Percentiles rank a stretch among this genome's conserved stretches.
Evolutionary conservation across 257 asterid species (phyloP).

Genomic region (Forsythia viridissima): DNA sequence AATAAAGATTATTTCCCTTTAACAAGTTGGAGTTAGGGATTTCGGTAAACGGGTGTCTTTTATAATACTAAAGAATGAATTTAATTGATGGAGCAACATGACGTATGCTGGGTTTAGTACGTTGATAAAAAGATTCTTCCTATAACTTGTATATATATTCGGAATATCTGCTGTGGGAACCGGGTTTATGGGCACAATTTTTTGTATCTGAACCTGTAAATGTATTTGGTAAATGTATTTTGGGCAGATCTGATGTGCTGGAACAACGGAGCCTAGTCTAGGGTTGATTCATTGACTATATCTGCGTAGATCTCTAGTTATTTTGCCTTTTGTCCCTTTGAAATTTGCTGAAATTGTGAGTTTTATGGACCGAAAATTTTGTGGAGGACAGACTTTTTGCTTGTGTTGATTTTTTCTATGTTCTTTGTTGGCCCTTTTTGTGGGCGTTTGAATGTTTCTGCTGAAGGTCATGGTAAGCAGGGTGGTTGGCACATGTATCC

Average conservation of each 20-base stretch:
- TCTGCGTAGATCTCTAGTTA: slow-evolving; percentile 35
- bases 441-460: slow-evolving; percentile 39
- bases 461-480: slow-evolving; percentile 99
- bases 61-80: background rate
- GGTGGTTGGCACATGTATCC: slow-evolving; percentile 79
- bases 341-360: background rate
- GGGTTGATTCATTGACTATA: slow-evolving; percentile 10
- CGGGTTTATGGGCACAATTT: slow-evolving; percentile 13
- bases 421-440: slow-evolving; percentile 14
- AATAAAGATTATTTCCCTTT: background rate
- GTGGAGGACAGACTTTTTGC: slow-evolving; percentile 19
- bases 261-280: background rate
- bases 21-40: background rate
- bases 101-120: background rate
- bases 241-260: slow-evolving; percentile 52
- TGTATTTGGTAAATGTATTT: slow-evolving; percentile 13
- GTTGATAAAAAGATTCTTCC: slow-evolving; percentile 17
- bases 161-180: slow-evolving; percentile 11
- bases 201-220: background rate
- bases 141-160: slow-evolving; percentile 2
- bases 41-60: background rate
- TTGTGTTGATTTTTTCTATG: slow-evolving; percentile 32
- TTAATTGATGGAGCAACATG: background rate
- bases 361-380: background rate
- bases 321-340: slow-evolving; percentile 10